phyloP scores from a whole-genome alignment of 2,329 filamentous ascomycete genomes.

The Penicillium sp. region DNA sequence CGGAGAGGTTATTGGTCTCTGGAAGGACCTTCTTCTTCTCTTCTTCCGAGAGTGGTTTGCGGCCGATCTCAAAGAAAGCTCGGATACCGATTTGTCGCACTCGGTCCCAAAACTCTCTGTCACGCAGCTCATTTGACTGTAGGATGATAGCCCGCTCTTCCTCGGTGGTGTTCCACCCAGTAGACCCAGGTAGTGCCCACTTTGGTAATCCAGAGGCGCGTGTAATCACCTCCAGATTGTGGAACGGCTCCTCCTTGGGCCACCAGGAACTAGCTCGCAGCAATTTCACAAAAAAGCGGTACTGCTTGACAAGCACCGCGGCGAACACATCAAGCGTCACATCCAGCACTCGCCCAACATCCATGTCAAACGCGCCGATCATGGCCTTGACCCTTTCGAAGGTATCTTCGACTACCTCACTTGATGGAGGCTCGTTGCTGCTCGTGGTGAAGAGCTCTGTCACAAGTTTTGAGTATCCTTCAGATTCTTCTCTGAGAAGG shows the following conservation, averaged over 20 bases:
- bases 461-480: slow-evolving; percentile 94
- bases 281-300: slow-evolving; percentile 91
- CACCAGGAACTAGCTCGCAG: slow-evolving; percentile 94
- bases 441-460: slow-evolving; percentile 94
- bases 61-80: slow-evolving; percentile 88
- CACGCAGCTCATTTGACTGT: slow-evolving; percentile 63
- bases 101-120: slow-evolving; percentile 76
- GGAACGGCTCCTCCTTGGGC: slow-evolving; percentile 67
- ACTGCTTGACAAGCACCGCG: slow-evolving; percentile 88
- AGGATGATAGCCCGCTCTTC: slow-evolving; percentile 66
- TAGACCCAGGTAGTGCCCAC: slow-evolving; percentile 78
- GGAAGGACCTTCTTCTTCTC: slow-evolving; percentile 54
- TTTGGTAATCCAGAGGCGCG: slow-evolving; percentile 68
- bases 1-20: slow-evolving; percentile 39
- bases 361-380: slow-evolving; percentile 94
- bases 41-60: slow-evolving; percentile 64
- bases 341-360: slow-evolving; percentile 91
- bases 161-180: slow-evolving; percentile 64
- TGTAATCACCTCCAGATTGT: slow-evolving; percentile 30
- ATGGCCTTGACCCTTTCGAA: slow-evolving; percentile 92
- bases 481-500: slow-evolving; percentile 87
- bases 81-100: slow-evolving; percentile 75
- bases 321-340: slow-evolving; percentile 95
- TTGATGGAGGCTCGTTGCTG: slow-evolving; percentile 70
- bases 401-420: slow-evolving; percentile 76